Evolutionary conservation across 176 grass and related monocot species (phyloP).

Genomic region (Eremochloa ophiuroides): DNA sequence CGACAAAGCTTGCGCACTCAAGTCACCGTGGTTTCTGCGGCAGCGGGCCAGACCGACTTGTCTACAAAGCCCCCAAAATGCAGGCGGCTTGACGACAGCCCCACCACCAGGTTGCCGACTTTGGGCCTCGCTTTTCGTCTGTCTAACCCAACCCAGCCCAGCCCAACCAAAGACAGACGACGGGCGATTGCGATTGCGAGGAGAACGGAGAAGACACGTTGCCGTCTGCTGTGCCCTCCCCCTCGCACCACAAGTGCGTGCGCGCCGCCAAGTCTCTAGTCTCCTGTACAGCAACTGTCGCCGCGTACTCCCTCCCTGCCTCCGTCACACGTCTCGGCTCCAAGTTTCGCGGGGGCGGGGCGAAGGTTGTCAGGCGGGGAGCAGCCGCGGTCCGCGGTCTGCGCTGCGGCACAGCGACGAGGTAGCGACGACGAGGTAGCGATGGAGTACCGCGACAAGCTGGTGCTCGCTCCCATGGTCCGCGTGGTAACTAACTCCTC

Average conservation of each 20-base stretch:
- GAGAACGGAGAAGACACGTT: not conserved
- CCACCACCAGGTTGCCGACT: not conserved
- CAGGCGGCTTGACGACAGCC: not conserved
- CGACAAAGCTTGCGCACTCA: too few relatives aligned
- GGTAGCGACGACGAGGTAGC: conserved; percentile 8
- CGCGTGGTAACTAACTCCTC: conserved; percentile 72
- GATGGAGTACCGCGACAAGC: conserved; percentile 82
- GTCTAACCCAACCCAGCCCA: too few relatives aligned
- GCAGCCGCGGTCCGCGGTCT: not conserved
- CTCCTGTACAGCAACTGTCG: not conserved
- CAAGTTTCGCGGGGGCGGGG: conserved; percentile 20
- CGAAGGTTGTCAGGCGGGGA: not conserved
- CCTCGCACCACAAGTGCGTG: not conserved
- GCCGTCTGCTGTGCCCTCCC: not conserved
- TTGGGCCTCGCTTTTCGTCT: too few relatives aligned
- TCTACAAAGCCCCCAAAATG: not conserved
- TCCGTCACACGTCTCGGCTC: not conserved
- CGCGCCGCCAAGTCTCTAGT: conserved; percentile 15
- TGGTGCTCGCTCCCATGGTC: conserved; percentile 88
- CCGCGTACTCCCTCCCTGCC: not conserved
- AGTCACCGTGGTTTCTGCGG: too few relatives aligned
- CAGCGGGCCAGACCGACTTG: not conserved
- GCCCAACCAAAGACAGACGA: not conserved
- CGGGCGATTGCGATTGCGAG: not conserved
- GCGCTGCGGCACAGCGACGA: not conserved